Evolutionary conservation across 164 flowering plant genomes (phyloP).

Genomic region (Vitis amurensis): DNA sequence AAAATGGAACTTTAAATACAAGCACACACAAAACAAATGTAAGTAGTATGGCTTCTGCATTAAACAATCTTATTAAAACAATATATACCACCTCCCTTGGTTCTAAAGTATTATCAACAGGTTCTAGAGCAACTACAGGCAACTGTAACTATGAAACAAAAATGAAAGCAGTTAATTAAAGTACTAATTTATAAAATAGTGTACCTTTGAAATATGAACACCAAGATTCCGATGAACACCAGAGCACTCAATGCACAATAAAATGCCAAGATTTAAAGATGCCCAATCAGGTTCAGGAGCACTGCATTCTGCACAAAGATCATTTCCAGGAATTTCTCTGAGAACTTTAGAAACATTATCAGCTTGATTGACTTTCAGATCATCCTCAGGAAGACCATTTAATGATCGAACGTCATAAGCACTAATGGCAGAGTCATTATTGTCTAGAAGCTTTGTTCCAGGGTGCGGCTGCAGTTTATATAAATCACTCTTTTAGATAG

Average conservation of each 20-base stretch:
- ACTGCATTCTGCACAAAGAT: constrained; percentile 87
- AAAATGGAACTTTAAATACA: no score
- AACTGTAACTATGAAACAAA: background rate
- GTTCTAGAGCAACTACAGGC: background rate
- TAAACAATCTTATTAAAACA: no score
- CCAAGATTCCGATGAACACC: constrained; percentile 97
- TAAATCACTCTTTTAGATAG: constrained; percentile 12
- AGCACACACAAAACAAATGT: no score
- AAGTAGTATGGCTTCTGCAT: no score
- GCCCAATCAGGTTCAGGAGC: constrained; percentile 95
- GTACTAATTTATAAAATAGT: background rate
- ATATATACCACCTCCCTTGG: no score
- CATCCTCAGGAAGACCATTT: constrained; percentile 32
- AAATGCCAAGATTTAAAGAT: constrained; percentile 85
- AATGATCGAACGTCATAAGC: constrained; percentile 22
- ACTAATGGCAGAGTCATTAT: constrained; percentile 13
- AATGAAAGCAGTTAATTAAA: background rate
- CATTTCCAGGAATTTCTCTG: constrained; percentile 81
- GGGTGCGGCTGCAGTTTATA: constrained; percentile 32
- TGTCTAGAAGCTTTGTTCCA: constrained; percentile 23
- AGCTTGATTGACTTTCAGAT: constrained; percentile 25
- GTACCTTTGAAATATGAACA: constrained; percentile 94
- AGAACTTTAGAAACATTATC: constrained; percentile 55
- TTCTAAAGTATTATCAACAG: no score
- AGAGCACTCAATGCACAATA: constrained; percentile 92